phyloP scores from a whole-genome alignment of 139 green algal genomes.

The Gonium pectorale region DNA sequence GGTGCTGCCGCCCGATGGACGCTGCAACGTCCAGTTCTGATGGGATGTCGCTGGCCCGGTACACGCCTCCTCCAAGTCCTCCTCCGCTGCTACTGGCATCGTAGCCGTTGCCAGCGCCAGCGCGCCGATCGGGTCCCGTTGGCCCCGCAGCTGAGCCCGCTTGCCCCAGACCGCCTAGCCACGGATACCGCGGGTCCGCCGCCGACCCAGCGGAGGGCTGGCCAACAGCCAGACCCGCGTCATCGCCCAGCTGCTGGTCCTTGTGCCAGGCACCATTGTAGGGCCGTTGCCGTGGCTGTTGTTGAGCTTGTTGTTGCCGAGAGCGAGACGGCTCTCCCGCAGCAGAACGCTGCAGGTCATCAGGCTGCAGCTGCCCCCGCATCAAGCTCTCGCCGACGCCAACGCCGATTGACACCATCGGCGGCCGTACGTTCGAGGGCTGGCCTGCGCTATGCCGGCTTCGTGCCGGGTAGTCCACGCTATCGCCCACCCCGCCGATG shows the following conservation, averaged over 20 bases:
- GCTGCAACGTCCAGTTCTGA: neutral
- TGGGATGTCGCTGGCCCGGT: too few relatives aligned
- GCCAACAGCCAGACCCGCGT: neutral
- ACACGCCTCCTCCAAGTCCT: conserved; percentile 25
- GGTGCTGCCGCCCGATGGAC: too few relatives aligned
- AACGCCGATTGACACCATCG: conserved; percentile 52
- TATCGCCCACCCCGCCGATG: conserved; percentile 16
- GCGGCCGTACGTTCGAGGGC: neutral
- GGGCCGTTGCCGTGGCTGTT: neutral
- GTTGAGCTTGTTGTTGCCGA: neutral
- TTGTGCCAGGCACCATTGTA: too few relatives aligned
- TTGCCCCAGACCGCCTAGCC: conserved; percentile 2
- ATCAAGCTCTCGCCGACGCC: conserved; percentile 54
- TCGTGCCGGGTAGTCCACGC: too few relatives aligned
- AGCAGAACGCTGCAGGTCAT: too few relatives aligned
- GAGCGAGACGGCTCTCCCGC: neutral
- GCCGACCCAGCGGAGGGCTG: neutral
- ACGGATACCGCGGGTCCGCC: conserved; percentile 21
- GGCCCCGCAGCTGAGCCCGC: neutral
- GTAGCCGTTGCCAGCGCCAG: neutral
- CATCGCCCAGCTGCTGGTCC: neutral
- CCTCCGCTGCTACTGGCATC: neutral
- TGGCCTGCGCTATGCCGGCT: neutral
- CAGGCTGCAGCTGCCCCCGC: conserved; percentile 34
- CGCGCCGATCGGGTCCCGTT: neutral